Evolutionary conservation across 2,329 filamentous ascomycete species (phyloP).

Genomic region (Falciphora oryzae): DNA sequence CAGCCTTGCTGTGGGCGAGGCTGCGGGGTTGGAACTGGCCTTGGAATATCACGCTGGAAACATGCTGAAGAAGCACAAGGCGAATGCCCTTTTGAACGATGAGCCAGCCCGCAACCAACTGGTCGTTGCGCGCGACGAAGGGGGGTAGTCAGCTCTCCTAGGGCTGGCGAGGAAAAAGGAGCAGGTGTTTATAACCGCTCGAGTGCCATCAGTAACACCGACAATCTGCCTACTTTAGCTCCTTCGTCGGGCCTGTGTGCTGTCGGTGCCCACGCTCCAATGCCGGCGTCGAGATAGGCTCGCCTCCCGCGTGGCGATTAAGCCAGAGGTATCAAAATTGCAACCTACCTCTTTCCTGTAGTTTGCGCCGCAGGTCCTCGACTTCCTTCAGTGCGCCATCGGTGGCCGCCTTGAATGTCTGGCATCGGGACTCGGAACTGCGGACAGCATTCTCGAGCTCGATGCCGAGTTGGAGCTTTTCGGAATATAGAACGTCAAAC

Average conservation of each 20-base stretch:
- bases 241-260: too few relatives aligned
- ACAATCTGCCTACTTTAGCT: too few relatives aligned
- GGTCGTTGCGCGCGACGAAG: slow-evolving; percentile 3
- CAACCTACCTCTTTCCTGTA: slow-evolving; percentile 71
- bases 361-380: slow-evolving; percentile 71
- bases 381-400: slow-evolving; percentile 82
- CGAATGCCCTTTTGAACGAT: slow-evolving; percentile 32
- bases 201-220: too few relatives aligned
- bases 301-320: not conserved
- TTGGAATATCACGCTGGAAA: slow-evolving; percentile 59
- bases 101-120: slow-evolving; percentile 17
- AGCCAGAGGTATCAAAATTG: not conserved
- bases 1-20: slow-evolving; percentile 68
- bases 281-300: too few relatives aligned
- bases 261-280: too few relatives aligned
- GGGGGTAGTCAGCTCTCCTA: too few relatives aligned
- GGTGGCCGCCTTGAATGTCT: slow-evolving; percentile 72
- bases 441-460: slow-evolving; percentile 89
- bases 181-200: too few relatives aligned
- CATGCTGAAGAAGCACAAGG: slow-evolving; percentile 53
- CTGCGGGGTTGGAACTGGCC: slow-evolving; percentile 70
- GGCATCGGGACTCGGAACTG: slow-evolving; percentile 74
- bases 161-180: too few relatives aligned
- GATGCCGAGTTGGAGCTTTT: slow-evolving; percentile 85
- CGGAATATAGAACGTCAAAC: slow-evolving; percentile 72